A percentile compares a stretch with the other conserved stretches of the same genome.
Evolutionary conservation across 306 rosid species (phyloP).

Genomic region (Malus asiatica): DNA sequence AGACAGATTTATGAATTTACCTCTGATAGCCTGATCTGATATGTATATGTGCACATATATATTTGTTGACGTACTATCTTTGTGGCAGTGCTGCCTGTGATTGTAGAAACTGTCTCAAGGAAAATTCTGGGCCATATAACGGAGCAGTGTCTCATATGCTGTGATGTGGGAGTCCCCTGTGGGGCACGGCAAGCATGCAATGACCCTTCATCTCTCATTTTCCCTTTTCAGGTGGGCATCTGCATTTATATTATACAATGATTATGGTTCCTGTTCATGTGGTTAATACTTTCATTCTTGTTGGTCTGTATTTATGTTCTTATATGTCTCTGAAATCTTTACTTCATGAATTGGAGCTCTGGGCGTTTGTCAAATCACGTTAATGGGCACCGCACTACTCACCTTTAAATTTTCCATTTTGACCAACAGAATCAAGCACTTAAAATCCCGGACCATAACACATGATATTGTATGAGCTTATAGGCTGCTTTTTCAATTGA

Average conservation of each 20-base stretch:
- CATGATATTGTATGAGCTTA: neutral
- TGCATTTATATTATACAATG: neutral
- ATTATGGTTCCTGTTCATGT: neutral
- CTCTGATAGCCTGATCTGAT: neutral
- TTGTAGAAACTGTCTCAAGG: conserved; percentile 67
- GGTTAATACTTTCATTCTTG: neutral
- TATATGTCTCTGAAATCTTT: neutral
- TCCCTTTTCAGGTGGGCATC: conserved; percentile 84
- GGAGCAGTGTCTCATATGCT: conserved; percentile 93
- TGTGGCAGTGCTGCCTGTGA: conserved; percentile 78
- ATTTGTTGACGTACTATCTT: conserved; percentile 10
- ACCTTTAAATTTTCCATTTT: neutral
- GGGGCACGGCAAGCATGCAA: conserved; percentile 85
- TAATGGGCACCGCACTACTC: neutral
- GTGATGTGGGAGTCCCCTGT: conserved; percentile 93
- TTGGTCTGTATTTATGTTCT: neutral
- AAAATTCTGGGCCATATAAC: conserved; percentile 80
- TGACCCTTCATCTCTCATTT: conserved; percentile 87
- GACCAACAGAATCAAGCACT: neutral
- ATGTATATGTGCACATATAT: neutral
- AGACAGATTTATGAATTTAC: neutral
- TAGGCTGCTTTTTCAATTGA: neutral
- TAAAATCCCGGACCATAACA: too few species aligned
- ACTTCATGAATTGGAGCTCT: too few species aligned
- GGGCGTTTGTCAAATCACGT: neutral